These are phyloP conservation scores for Diaporthe humulicola DNA, from an alignment of 2,329 filamentous ascomycete species.

Conservation along the genomic window DNA sequence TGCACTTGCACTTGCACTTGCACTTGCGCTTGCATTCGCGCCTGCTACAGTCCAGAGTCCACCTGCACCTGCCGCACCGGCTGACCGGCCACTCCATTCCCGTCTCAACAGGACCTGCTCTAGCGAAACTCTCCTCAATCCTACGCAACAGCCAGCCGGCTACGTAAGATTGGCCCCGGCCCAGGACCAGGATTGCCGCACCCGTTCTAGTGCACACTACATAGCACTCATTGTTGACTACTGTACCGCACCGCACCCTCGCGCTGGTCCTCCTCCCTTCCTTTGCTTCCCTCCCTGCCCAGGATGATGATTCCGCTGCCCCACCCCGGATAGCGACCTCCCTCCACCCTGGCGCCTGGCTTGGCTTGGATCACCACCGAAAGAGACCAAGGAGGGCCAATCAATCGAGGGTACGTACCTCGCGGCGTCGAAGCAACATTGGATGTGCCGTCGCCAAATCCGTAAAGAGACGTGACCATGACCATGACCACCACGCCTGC, in stretches of 20 bases:
- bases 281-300: neutral
- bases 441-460: slow-evolving; percentile 11
- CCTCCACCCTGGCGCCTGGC: slow-evolving; percentile 24
- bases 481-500: neutral
- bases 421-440: neutral
- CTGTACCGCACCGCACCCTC: neutral
- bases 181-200: neutral
- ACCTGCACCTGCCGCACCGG: neutral
- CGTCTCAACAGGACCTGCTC: neutral
- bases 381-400: slow-evolving; percentile 1
- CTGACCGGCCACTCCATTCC: slow-evolving; percentile 15
- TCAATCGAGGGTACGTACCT: neutral
- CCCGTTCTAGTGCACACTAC: neutral
- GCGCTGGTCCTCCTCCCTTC: slow-evolving; percentile 1
- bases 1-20: neutral
- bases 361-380: neutral
- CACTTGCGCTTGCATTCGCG: slow-evolving; percentile 14
- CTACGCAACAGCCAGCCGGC: neutral
- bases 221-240: neutral
- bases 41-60: neutral
- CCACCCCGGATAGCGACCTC: slow-evolving; percentile 35
- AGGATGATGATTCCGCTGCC: slow-evolving; percentile 27
- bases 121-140: slow-evolving; percentile 7
- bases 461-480: neutral
- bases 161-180: slow-evolving; percentile 25